These are phyloP conservation scores for Yamadazyma membranifaciens DNA, from an alignment of 1,139 yeast species.

Conservation along the genomic window DNA sequence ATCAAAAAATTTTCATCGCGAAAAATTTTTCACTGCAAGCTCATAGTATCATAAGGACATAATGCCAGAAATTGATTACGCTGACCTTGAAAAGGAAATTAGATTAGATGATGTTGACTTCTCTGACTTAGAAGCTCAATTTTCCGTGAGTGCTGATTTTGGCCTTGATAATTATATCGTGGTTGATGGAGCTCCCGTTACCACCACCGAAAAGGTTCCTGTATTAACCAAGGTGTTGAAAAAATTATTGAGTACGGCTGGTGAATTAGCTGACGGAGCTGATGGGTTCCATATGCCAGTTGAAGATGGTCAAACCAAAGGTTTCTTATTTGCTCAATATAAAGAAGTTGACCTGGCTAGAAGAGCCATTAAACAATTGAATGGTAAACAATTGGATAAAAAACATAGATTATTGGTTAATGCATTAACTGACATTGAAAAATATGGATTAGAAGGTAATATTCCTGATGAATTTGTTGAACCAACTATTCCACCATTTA, in stretches of 20 bases:
- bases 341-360: conserved; percentile 66
- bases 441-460: conserved; percentile 68
- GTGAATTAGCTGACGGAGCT: conserved; percentile 67
- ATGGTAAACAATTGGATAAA: conserved; percentile 89
- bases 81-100: conserved; percentile 48
- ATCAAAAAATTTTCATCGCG: background rate
- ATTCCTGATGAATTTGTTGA: conserved; percentile 63
- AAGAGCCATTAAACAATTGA: conserved; percentile 74
- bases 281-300: conserved; percentile 80
- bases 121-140: conserved; percentile 81
- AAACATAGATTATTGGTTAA: conserved; percentile 88
- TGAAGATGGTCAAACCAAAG: conserved; percentile 78
- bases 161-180: conserved; percentile 80
- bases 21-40: background rate
- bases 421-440: conserved; percentile 80
- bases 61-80: conserved; percentile 22
- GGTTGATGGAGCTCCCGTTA: conserved; percentile 94
- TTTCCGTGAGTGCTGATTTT: conserved; percentile 56
- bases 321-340: conserved; percentile 85
- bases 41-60: background rate
- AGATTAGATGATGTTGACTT: conserved; percentile 69
- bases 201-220: conserved; percentile 86
- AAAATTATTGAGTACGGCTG: conserved; percentile 69
- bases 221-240: conserved; percentile 81
- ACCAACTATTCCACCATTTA: conserved; percentile 69